Evolutionary conservation across 768 basidiomycete genomes (phyloP).

Genomic region (Kwoniella sp.): DNA sequence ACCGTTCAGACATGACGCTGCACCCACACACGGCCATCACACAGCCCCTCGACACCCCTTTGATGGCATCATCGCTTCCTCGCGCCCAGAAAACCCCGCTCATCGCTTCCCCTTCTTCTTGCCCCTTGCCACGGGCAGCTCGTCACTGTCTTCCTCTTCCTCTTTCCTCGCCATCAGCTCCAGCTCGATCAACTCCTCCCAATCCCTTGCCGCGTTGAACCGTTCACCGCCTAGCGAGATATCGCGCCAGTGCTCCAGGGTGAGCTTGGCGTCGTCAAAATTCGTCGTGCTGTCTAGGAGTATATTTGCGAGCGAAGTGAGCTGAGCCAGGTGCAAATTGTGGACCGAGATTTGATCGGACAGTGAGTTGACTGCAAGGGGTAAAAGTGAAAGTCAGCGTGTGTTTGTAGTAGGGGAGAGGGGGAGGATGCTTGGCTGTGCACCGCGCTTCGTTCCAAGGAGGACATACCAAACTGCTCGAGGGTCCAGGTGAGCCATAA

Average conservation of each 20-base stretch:
- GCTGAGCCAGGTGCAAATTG: conserved; percentile 18
- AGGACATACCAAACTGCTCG: conserved; percentile 31
- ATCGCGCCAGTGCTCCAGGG: conserved; percentile 37
- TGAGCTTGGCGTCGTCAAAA: conserved; percentile 35
- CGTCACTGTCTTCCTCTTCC: conserved; percentile 15
- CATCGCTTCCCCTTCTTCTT: conserved; percentile 21
- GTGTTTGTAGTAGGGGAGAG: neutral
- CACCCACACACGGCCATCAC: conserved; percentile 3
- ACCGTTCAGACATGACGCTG: too few species aligned
- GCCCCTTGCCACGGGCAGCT: conserved; percentile 6
- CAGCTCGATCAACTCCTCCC: conserved; percentile 37
- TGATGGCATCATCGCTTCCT: conserved; percentile 3
- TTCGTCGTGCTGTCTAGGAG: conserved; percentile 22
- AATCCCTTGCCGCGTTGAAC: conserved; percentile 27
- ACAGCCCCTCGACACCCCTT: neutral
- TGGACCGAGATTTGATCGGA: conserved; percentile 26
- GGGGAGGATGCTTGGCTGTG: neutral
- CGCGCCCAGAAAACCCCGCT: neutral
- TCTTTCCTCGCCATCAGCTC: conserved; percentile 21
- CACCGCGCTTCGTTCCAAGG: too few species aligned
- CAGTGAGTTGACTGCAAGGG: conserved; percentile 29
- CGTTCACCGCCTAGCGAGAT: conserved; percentile 27
- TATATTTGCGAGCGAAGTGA: conserved; percentile 12
- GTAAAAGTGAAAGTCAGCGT: neutral
- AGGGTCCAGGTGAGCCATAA: conserved; percentile 43